Base-by-base conservation (phyloP, 495 filamentous ascomycete genomes). In the Aspergillus baeticus region DNA sequence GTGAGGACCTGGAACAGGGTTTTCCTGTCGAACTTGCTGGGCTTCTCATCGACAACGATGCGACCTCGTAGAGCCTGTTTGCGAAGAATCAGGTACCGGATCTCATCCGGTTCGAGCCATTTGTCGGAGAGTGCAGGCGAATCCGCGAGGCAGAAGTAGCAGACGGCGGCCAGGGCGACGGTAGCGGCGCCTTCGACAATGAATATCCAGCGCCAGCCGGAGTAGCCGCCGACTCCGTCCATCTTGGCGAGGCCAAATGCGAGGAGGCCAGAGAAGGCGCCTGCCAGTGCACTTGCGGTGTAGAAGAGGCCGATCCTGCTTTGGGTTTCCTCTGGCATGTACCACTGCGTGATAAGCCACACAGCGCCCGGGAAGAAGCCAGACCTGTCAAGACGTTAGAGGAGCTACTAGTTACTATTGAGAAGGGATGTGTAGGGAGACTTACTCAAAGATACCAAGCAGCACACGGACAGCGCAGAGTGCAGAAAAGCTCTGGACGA, bases 141-240 rank as follows among this genome's bases (percentile, higher is more conserved):
- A 18, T 71, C 66, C 10, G 69, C 64, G 2, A 71, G 60, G 1
- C 64, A 29, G 37, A 84, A 87, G 71, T 81, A 89, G 22, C 81
- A 79, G 3, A 72, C 15, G 8, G 80, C 47, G 4, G 83, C 86
- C 1, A 89, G 71, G 8, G 84, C 8, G 1, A 89, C 72, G 3
- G 68, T 83, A 5, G 79, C 77, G 5, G 77, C 73, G 15, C 85
- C 79, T 41, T 87, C 84, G 4, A 87, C 73, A 17, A 87, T 78
- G 61, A 87, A 86, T 37, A 91, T 89, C 87, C 87, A 90, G 7
- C 83, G 75, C 87, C 87, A 90, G 10, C 87, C 87, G 37, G 77
- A 72, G 15, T 84, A 65, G 0, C 82, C 81, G 1, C 72, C 83
- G 3, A 85, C 63, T 2, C 86, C 86, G 17, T 86, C 72, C 83